phyloP scores from a whole-genome alignment of 257 asterid genomes.

The Scutellaria baicalensis region DNA sequence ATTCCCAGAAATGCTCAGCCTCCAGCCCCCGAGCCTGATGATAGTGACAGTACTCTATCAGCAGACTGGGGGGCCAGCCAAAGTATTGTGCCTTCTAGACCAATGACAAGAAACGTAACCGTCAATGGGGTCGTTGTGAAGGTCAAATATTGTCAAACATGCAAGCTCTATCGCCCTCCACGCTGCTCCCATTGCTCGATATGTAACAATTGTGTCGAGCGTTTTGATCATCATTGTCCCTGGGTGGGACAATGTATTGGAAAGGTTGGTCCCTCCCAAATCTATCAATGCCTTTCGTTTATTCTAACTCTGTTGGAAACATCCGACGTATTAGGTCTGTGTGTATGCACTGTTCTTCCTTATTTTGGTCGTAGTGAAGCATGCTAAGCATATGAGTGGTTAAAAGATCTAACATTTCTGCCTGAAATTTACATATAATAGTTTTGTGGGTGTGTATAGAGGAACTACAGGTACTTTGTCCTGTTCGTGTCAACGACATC shows the following conservation, averaged over 20 bases:
- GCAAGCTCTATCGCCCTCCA: slow-evolving; percentile 79
- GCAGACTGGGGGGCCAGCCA: slow-evolving; percentile 30
- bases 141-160: slow-evolving; percentile 71
- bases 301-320: background rate
- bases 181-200: slow-evolving; percentile 82
- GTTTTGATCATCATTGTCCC: slow-evolving; percentile 88
- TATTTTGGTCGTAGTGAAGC: no score
- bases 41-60: slow-evolving; percentile 28
- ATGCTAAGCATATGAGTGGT: no score
- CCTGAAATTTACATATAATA: no score
- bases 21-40: slow-evolving; percentile 45
- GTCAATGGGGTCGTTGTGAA: slow-evolving; percentile 54
- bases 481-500: slow-evolving; percentile 58
- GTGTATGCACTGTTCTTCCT: no score
- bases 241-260: slow-evolving; percentile 90
- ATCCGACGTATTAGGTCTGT: background rate
- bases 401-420: no score
- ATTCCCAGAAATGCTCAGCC: slow-evolving; percentile 60
- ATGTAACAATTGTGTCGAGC: slow-evolving; percentile 78
- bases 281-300: background rate
- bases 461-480: slow-evolving; percentile 70
- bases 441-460: slow-evolving; percentile 30
- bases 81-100: slow-evolving; percentile 16
- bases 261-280: slow-evolving; percentile 48
- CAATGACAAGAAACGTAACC: slow-evolving; percentile 47